A percentile compares a stretch with the other conserved stretches of the same genome.
Evolutionary conservation across 2,329 filamentous ascomycete species (phyloP).

Genomic region (Aspergillus pseudoglaucus): DNA sequence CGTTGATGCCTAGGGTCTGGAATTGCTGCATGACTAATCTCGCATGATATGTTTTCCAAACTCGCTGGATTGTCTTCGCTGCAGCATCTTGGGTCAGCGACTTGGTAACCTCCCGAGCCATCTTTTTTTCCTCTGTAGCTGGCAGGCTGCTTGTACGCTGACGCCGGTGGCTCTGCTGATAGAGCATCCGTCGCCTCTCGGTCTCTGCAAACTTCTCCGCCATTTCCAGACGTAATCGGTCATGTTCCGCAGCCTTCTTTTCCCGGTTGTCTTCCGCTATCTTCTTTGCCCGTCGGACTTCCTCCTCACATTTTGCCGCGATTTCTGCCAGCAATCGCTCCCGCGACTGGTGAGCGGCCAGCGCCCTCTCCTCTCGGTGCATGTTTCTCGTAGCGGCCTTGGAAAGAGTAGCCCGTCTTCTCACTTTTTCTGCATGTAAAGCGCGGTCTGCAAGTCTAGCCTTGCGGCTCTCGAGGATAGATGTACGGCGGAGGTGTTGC

Average conservation of each 20-base stretch:
- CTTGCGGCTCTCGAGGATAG: conserved; percentile 59
- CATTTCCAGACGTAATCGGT: conserved; percentile 54
- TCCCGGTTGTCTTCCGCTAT: conserved; percentile 61
- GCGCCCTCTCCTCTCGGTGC: conserved; percentile 55
- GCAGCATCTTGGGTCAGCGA: conserved; percentile 47
- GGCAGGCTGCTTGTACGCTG: conserved; percentile 48
- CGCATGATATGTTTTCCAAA: conserved; percentile 49
- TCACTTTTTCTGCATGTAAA: conserved; percentile 60
- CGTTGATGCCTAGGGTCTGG: conserved; percentile 45
- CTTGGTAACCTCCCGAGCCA: conserved; percentile 26
- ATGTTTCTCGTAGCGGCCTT: conserved; percentile 53
- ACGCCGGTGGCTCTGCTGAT: conserved; percentile 44
- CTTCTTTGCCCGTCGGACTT: conserved; percentile 60
- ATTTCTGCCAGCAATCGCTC: conserved; percentile 60
- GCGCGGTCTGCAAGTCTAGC: conserved; percentile 58
- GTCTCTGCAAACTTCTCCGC: conserved; percentile 60
- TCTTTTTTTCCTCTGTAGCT: conserved; percentile 38
- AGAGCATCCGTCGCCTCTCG: conserved; percentile 49
- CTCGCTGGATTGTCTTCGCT: conserved; percentile 51
- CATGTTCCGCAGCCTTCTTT: conserved; percentile 56
- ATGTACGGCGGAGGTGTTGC: conserved; percentile 59
- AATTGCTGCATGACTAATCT: conserved; percentile 48
- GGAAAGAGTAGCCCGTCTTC: conserved; percentile 55
- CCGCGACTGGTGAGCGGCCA: conserved; percentile 57
- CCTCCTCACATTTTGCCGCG: conserved; percentile 58